Evolutionary conservation across 192 early-diverging fungal species (phyloP).

Genomic region (Coemansia sp.): DNA sequence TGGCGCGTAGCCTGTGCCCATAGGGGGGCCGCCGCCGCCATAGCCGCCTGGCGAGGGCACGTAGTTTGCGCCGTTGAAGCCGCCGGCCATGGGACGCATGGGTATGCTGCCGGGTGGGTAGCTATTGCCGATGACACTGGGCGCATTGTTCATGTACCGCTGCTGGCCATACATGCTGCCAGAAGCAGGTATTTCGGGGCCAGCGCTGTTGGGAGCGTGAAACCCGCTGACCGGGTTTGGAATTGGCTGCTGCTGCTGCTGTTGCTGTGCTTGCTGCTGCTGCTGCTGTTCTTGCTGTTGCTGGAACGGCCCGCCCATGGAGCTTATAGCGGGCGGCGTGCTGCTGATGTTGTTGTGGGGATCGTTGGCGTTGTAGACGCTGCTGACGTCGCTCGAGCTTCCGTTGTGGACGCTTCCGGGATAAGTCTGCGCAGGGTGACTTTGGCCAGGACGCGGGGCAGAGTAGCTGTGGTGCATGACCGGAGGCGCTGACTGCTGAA

Average conservation of each 20-base stretch:
- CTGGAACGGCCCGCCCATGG: background rate
- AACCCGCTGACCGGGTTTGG: background rate
- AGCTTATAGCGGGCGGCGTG: conserved; percentile 5
- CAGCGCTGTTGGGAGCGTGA: conserved; percentile 1
- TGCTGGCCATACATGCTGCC: background rate
- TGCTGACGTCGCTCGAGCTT: conserved; percentile 1
- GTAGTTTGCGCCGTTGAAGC: conserved; percentile 1
- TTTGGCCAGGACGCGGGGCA: background rate
- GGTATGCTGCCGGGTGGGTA: conserved; percentile 7
- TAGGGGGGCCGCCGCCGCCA: background rate
- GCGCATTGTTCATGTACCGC: conserved; percentile 3
- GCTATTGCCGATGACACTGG: conserved; percentile 10
- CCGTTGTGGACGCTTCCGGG: background rate
- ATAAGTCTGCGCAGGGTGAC: background rate
- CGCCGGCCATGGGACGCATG: background rate
- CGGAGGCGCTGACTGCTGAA: conserved; percentile 2
- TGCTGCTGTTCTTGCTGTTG: background rate
- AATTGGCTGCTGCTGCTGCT: background rate
- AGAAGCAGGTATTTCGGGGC: conserved; percentile 1
- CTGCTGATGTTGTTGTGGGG: conserved; percentile 1
- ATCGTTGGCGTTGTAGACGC: conserved; percentile 4
- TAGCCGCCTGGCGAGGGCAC: background rate
- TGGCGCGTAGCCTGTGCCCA: conserved; percentile 10
- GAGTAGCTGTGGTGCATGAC: background rate
- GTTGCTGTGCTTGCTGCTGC: conserved; percentile 5